These are phyloP conservation scores for Ophiognomonia clavigignenti-juglandacearum DNA, from an alignment of 2,329 filamentous ascomycete genomes.

Conservation along the genomic window DNA sequence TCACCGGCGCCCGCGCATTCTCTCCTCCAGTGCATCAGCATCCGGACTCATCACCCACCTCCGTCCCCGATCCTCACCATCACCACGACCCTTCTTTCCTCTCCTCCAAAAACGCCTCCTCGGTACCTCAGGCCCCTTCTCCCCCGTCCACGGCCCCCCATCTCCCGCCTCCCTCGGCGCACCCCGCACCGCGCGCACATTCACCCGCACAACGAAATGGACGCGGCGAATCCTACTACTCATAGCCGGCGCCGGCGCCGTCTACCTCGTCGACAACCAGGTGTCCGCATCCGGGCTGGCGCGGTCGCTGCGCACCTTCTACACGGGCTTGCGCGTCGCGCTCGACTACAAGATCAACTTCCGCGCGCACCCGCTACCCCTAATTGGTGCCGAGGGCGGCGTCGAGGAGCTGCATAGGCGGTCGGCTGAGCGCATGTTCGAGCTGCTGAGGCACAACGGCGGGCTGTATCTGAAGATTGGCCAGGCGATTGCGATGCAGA, in stretches of 20 bases:
- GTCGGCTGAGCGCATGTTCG: slow-evolving; percentile 77
- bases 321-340: slow-evolving; percentile 72
- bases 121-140: slow-evolving; percentile 41
- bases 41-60: neutral
- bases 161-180: slow-evolving; percentile 70
- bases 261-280: slow-evolving; percentile 66
- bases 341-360: slow-evolving; percentile 98
- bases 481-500: slow-evolving; percentile 98
- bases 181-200: slow-evolving; percentile 66
- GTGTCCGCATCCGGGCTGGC: slow-evolving; percentile 75
- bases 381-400: slow-evolving; percentile 43
- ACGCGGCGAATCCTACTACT: slow-evolving; percentile 66
- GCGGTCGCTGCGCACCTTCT: slow-evolving; percentile 78
- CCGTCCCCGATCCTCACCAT: neutral
- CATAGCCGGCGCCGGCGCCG: slow-evolving; percentile 51
- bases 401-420: slow-evolving; percentile 76
- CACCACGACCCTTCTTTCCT: slow-evolving; percentile 15
- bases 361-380: slow-evolving; percentile 64
- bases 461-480: slow-evolving; percentile 96
- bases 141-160: slow-evolving; percentile 64
- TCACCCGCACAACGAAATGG: slow-evolving; percentile 68
- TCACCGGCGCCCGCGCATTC: slow-evolving; percentile 3
- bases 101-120: slow-evolving; percentile 18
- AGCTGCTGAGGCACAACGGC: slow-evolving; percentile 79
- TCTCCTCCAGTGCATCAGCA: neutral